Percentiles rank a stretch among this genome's conserved stretches.
Evolutionary conservation across 208 protist species (phyloP).

Genomic region (Acanthamoeba castellanii): DNA sequence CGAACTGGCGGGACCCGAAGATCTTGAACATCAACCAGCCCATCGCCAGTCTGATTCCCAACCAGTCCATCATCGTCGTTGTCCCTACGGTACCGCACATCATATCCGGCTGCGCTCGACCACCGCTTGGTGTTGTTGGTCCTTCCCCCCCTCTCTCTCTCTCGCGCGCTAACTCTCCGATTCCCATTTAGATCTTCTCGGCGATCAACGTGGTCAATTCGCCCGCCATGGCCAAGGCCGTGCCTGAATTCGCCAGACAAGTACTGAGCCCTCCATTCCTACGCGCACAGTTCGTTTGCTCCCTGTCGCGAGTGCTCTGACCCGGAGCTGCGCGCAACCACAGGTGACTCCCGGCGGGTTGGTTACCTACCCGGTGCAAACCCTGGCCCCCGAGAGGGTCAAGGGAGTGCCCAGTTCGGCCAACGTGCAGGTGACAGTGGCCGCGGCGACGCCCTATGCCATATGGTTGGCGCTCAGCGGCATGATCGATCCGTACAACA

Average conservation of each 20-base stretch:
- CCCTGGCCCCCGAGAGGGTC: neutral
- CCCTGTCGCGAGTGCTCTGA: no score
- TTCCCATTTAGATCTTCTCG: constrained; percentile 2
- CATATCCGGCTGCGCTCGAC: neutral
- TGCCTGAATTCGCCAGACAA: neutral
- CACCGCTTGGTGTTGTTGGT: neutral
- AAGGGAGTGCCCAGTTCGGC: neutral
- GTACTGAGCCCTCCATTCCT: neutral
- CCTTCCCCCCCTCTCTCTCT: neutral
- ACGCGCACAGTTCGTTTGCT: neutral
- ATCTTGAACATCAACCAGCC: neutral
- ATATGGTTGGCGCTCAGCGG: constrained; percentile 4
- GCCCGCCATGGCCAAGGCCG: neutral
- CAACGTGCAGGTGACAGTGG: neutral
- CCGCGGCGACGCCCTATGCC: neutral
- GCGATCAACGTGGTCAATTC: constrained; percentile 29
- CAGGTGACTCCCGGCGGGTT: neutral
- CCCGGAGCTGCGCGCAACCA: neutral
- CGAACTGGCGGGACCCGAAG: neutral
- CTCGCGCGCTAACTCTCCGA: no score
- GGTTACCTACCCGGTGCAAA: neutral
- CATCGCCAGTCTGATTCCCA: neutral
- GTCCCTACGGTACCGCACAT: neutral
- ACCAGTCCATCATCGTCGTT: constrained; percentile 3
- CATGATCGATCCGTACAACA: neutral